Conservation (phyloP, 805 yeast species). For the Lachancea meyersii region DNA sequence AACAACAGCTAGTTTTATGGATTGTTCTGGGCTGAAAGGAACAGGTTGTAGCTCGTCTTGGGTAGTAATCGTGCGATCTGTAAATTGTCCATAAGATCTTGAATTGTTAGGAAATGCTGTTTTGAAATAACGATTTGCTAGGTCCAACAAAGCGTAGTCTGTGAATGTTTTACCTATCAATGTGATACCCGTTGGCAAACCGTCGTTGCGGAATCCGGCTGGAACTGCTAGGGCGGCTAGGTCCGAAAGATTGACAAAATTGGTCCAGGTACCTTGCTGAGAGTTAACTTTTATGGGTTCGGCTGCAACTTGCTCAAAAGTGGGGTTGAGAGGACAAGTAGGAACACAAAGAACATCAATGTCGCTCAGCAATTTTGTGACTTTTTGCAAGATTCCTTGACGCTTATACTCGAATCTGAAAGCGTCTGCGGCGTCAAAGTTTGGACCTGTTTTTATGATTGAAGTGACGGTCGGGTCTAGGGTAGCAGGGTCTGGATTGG, state of each 20-base stretch:
- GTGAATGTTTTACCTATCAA: conserved; percentile 74
- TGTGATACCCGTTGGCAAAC: conserved; percentile 87
- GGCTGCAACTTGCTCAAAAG: conserved; percentile 58
- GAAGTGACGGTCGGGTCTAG: conserved; percentile 78
- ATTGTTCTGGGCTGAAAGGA: conserved; percentile 29
- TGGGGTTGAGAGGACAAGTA: conserved; percentile 89
- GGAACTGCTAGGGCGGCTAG: conserved; percentile 89
- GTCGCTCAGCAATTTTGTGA: conserved; percentile 46
- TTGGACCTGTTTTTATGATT: conserved; percentile 74
- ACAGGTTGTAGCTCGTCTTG: conserved; percentile 22
- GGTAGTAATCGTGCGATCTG: conserved; percentile 10
- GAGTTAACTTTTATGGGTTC: conserved; percentile 86
- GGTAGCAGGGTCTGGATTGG: conserved; percentile 61
- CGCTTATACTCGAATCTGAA: conserved; percentile 85
- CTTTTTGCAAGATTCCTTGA: conserved; percentile 65
- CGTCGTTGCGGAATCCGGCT: conserved; percentile 80
- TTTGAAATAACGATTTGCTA: conserved; percentile 68
- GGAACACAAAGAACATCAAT: conserved; percentile 83
- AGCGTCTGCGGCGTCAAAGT: conserved; percentile 73
- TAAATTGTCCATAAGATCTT: conserved; percentile 49
- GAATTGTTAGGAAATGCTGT: conserved; percentile 37
- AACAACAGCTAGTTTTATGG: conserved; percentile 79
- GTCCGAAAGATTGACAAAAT: conserved; percentile 92
- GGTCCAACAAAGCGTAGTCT: conserved; percentile 80
- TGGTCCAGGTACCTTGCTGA: conserved; percentile 95